Percentiles rank a stretch among this genome's conserved stretches.
These are phyloP conservation scores for Millerozyma acaciae DNA, from an alignment of 805 yeast species.

Conservation along the genomic window DNA sequence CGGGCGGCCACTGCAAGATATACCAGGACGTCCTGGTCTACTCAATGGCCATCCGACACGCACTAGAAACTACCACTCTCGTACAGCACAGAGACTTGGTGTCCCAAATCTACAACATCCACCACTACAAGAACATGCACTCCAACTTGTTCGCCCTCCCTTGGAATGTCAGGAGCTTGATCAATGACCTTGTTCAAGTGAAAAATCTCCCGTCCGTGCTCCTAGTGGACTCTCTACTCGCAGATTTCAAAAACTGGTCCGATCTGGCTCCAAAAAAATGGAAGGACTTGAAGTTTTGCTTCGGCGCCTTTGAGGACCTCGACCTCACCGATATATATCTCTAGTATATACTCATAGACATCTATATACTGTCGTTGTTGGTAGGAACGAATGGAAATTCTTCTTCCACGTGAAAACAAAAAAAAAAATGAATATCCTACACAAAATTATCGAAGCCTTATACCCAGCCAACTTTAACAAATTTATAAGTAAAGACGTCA, in stretches of 20 bases:
- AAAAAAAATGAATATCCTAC: too few relatives aligned
- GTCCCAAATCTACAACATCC: conserved; percentile 1
- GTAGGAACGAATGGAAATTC: not conserved
- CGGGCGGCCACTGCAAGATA: conserved; percentile 27
- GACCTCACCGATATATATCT: conserved; percentile 25
- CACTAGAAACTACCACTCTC: conserved; percentile 36
- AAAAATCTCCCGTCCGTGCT: conserved; percentile 25
- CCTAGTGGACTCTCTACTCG: conserved; percentile 21
- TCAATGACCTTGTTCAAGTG: conserved; percentile 30
- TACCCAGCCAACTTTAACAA: too few relatives aligned
- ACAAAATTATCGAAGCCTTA: too few relatives aligned
- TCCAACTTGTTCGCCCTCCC: conserved; percentile 19
- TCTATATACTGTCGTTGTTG: not conserved
- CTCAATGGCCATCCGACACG: conserved; percentile 24
- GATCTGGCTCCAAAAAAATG: conserved; percentile 23
- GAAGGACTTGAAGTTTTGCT: conserved; percentile 30
- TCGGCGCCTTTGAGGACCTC: conserved; percentile 31
- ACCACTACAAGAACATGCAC: not conserved
- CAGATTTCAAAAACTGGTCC: conserved; percentile 27
- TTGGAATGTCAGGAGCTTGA: conserved; percentile 36
- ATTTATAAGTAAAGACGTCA: too few relatives aligned
- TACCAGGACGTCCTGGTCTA: conserved; percentile 23
- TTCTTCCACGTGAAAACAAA: conserved; percentile 3
- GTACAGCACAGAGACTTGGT: conserved; percentile 13
- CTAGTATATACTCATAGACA: not conserved